Percentiles rank a stretch among this genome's conserved stretches.
Evolutionary conservation across 176 grass and related monocot species (phyloP).

Genomic region (Phoenix dactylifera): DNA sequence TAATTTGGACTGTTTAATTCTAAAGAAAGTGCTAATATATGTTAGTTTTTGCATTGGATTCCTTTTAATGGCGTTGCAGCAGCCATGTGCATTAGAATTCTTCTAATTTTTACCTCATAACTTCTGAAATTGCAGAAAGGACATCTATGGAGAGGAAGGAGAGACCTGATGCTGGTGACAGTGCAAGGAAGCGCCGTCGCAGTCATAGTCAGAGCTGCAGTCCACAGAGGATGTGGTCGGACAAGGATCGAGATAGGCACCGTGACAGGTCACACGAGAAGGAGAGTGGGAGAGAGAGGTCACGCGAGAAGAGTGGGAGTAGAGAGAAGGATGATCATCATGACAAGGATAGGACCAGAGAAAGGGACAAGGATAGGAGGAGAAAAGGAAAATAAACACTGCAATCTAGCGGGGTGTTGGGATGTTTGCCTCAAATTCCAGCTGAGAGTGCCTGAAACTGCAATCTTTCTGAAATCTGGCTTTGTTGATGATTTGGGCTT

Average conservation of each 20-base stretch:
- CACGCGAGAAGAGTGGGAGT: constrained; percentile 51
- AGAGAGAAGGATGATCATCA: constrained; percentile 61
- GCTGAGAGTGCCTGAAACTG: too few relatives aligned
- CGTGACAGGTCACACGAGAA: constrained; percentile 18
- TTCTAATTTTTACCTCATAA: too few relatives aligned
- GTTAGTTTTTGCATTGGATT: too few relatives aligned
- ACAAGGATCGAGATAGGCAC: constrained; percentile 56
- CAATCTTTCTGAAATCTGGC: too few relatives aligned
- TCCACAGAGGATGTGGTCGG: constrained; percentile 52
- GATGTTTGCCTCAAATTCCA: too few relatives aligned
- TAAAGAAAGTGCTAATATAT: too few relatives aligned
- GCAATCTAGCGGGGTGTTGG: too few relatives aligned
- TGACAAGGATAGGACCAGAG: constrained; percentile 45
- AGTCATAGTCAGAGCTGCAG: constrained; percentile 66
- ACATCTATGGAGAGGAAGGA: constrained; percentile 53
- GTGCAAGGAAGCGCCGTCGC: constrained; percentile 45
- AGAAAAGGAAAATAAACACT: constrained; percentile 49
- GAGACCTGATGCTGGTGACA: constrained; percentile 40
- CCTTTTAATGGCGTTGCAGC: not conserved
- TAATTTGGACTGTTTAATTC: too few relatives aligned
- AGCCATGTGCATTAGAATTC: not conserved
- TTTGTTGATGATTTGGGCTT: too few relatives aligned
- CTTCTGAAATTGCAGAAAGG: constrained; percentile 37
- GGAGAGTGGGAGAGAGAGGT: constrained; percentile 37
- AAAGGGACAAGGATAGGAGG: constrained; percentile 53